A percentile compares a stretch with the other conserved stretches of the same genome.
These are phyloP conservation scores for Leishmania aethiopica DNA, from an alignment of 208 protist species.

Conservation along the genomic window DNA sequence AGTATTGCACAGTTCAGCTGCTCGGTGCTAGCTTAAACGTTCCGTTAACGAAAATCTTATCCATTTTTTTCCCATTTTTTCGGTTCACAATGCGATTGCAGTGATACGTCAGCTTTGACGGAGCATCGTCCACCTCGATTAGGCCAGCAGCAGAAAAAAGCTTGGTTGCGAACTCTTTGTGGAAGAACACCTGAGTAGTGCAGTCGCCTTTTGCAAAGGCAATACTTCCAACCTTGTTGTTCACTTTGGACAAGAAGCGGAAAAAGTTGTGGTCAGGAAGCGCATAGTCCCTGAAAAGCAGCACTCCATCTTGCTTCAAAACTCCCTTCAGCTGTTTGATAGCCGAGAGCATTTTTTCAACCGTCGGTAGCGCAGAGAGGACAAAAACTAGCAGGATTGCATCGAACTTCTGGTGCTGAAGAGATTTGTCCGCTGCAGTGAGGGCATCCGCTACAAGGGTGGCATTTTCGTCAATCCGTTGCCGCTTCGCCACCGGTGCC, in stretches of 20 bases:
- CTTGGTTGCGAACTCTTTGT: slow-evolving; percentile 43
- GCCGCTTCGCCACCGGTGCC: slow-evolving; percentile 23
- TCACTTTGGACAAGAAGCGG: slow-evolving; percentile 60
- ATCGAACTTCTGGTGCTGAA: slow-evolving; percentile 37
- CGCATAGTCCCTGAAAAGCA: slow-evolving; percentile 82
- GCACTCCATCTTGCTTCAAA: slow-evolving; percentile 50
- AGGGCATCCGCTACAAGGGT: slow-evolving; percentile 34
- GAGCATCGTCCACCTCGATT: slow-evolving; percentile 35
- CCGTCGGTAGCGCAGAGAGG: slow-evolving; percentile 62
- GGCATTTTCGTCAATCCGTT: slow-evolving; percentile 20
- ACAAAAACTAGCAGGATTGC: slow-evolving; percentile 83
- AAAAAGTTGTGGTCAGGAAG: slow-evolving; percentile 83
- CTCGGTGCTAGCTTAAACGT: slow-evolving; percentile 42
- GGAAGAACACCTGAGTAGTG: slow-evolving; percentile 81
- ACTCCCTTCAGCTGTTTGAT: slow-evolving; percentile 42
- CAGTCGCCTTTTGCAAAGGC: slow-evolving; percentile 74
- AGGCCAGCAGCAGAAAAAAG: slow-evolving; percentile 57
- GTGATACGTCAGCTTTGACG: slow-evolving; percentile 54
- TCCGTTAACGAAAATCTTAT: slow-evolving; percentile 89
- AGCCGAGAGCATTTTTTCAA: slow-evolving; percentile 59
- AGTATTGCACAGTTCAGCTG: not conserved
- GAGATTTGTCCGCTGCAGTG: slow-evolving; percentile 11
- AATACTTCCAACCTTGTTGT: slow-evolving; percentile 27
- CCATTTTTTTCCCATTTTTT: slow-evolving; percentile 83
- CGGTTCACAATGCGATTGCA: slow-evolving; percentile 86